Evolutionary conservation across 768 basidiomycete genomes (phyloP).

Genomic region (Stropharia rugosoannulata): DNA sequence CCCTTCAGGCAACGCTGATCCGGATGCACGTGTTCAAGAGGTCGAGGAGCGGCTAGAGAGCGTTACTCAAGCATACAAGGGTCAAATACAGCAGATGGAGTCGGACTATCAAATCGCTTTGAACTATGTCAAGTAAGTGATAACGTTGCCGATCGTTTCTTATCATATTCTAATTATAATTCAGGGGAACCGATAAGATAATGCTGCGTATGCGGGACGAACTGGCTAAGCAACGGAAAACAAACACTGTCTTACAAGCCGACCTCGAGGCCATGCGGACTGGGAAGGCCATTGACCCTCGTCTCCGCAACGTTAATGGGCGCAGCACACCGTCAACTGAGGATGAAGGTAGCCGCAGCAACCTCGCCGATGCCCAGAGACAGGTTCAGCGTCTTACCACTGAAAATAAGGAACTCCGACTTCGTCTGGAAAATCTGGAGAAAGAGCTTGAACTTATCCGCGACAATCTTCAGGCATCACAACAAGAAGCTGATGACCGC

Average conservation of each 20-base stretch:
- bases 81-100: constrained; percentile 85
- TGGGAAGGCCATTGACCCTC: constrained; percentile 50
- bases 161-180: constrained; percentile 6
- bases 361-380: constrained; percentile 77
- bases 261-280: constrained; percentile 76
- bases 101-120: constrained; percentile 96
- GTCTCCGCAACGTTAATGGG: constrained; percentile 59
- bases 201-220: constrained; percentile 97
- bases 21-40: constrained; percentile 48
- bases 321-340: constrained; percentile 78
- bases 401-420: constrained; percentile 76
- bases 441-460: constrained; percentile 71
- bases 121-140: constrained; percentile 90
- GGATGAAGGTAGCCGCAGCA: constrained; percentile 69
- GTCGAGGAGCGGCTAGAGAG: constrained; percentile 80
- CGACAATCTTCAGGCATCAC: constrained; percentile 67
- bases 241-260: constrained; percentile 77
- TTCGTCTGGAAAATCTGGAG: constrained; percentile 72
- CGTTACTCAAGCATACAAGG: constrained; percentile 74
- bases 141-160: constrained; percentile 6
- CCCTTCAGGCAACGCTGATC: constrained; percentile 35
- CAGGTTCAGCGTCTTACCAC: constrained; percentile 67
- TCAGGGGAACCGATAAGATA: constrained; percentile 96
- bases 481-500: constrained; percentile 80
- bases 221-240: constrained; percentile 83